A percentile compares a stretch with the other conserved stretches of the same genome.
Conservation (phyloP, 2,329 filamentous ascomycete species). For the Cryphonectria parasitica region DNA sequence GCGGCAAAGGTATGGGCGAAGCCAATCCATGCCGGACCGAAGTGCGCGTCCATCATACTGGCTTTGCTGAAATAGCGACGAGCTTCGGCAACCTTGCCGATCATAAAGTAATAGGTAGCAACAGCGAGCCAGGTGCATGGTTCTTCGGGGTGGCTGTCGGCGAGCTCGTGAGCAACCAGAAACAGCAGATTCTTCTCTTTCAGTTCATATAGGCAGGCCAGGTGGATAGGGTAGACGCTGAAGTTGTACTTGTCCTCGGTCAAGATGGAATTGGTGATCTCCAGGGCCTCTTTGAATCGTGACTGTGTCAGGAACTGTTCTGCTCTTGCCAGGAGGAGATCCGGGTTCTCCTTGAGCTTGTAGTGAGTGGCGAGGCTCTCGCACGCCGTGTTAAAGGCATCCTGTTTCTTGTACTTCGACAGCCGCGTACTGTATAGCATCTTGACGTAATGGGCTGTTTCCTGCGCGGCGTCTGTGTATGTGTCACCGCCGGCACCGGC, state of each 20-base stretch:
- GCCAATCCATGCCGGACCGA: conserved; percentile 96
- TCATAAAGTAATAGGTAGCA: conserved; percentile 90
- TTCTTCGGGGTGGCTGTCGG: conserved; percentile 88
- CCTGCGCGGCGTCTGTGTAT: conserved; percentile 67
- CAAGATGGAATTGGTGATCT: conserved; percentile 82
- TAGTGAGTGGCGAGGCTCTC: conserved; percentile 95
- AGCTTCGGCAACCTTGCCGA: conserved; percentile 88
- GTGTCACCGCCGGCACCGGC: conserved; percentile 63
- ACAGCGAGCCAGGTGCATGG: conserved; percentile 93
- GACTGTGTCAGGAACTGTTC: conserved; percentile 95
- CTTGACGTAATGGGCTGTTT: conserved; percentile 90
- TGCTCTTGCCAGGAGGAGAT: conserved; percentile 86
- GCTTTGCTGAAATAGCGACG: conserved; percentile 96
- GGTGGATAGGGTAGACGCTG: conserved; percentile 83
- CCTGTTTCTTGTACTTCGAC: conserved; percentile 91
- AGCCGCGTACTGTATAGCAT: conserved; percentile 95
- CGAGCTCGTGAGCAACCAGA: conserved; percentile 87
- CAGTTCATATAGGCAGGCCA: conserved; percentile 89
- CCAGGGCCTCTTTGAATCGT: conserved; percentile 81
- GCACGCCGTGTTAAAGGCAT: conserved; percentile 80
- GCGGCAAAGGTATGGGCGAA: conserved; percentile 98
- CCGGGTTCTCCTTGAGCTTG: conserved; percentile 81
- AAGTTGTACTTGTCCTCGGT: conserved; percentile 88
- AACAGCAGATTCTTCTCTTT: conserved; percentile 87
- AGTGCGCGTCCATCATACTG: conserved; percentile 96